Evolutionary conservation across 2,329 filamentous ascomycete genomes (phyloP), one percentile per base, ranked within the genome.

Genomic region (Alternaria metachromatica): DNA sequence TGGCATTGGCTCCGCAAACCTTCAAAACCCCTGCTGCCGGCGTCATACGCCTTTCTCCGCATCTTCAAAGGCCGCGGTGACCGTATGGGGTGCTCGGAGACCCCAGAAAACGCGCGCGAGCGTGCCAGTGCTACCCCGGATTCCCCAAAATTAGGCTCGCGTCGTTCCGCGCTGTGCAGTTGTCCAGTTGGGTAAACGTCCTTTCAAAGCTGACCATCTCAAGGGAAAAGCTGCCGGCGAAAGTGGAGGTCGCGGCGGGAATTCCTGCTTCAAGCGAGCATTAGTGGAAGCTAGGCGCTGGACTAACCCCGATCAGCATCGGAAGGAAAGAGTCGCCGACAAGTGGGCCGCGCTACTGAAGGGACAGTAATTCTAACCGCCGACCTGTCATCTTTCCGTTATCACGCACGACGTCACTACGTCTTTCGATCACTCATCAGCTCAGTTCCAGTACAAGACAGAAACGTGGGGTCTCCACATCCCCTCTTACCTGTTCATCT

Each of bases 111-210:
- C 37, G 48, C 26, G 28, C 48, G 48, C 20, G 21, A 53, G 55
- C 37, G 45, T 51, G 46, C 45, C 56, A 58, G 51, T 55, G 50
- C 44, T 62, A 66, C 68, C 71, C 71, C 71, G 60, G 63, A 57
- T 68, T 66, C 69, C 66, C 71, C 68, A 68, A 61, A 58, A 62
- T 63, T 55, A 56, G 59, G 49, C 48, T 64, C 69, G 71, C 68
- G 58, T 67, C 65, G 68, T 71, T 66, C 71, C 71, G 71, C 60
- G 48, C 60, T 62, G 63, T 65, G 59, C 62, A 49, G 59, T 58
- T 15, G 53, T 57, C 61, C 57, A 53, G 51, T 45, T 54, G 58
- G 53, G 48, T 58, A 60, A 50, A 45, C 20, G 48, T 53, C 55
- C 60, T 55, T 65, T 57, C 56, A 44, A 54, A 53, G 49, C 26